These are phyloP conservation scores for Aspergillus luchuensis DNA, from an alignment of 2,329 filamentous ascomycete species.

Conservation along the genomic window DNA sequence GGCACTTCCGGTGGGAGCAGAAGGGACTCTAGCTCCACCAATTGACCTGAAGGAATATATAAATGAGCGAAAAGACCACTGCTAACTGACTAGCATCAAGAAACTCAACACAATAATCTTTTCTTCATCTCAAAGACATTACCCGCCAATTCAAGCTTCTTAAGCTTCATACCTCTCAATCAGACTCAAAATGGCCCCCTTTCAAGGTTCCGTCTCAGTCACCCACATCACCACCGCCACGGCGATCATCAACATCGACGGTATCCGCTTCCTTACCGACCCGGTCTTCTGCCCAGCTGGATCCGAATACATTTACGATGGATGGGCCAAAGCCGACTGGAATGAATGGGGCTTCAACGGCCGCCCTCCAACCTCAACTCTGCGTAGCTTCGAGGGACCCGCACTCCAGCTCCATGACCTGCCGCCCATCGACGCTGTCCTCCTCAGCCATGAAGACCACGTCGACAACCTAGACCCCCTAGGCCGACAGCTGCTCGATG, in stretches of 20 bases:
- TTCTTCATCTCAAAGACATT: too few species aligned
- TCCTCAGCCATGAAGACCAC: slow-evolving; percentile 56
- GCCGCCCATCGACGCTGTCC: slow-evolving; percentile 51
- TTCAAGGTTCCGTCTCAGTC: slow-evolving; percentile 15
- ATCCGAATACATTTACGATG: slow-evolving; percentile 30
- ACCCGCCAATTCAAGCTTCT: too few species aligned
- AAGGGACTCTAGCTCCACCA: too few species aligned
- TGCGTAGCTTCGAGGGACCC: slow-evolving; percentile 38
- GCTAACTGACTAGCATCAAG: too few species aligned
- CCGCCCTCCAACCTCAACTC: background rate
- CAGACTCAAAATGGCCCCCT: background rate
- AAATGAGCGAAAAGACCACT: too few species aligned
- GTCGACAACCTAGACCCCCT: slow-evolving; percentile 53
- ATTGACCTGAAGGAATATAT: too few species aligned
- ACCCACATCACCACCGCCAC: slow-evolving; percentile 3
- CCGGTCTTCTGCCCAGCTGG: slow-evolving; percentile 50
- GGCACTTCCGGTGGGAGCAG: too few species aligned
- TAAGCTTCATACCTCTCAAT: too few species aligned
- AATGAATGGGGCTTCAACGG: background rate
- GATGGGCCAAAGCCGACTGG: background rate
- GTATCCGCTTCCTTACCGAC: slow-evolving; percentile 47
- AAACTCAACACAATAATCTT: too few species aligned
- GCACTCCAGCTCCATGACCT: slow-evolving; percentile 43
- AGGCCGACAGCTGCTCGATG: slow-evolving; percentile 51
- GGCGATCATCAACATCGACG: background rate